Percentiles rank a stretch among this genome's conserved stretches.
Evolutionary conservation across 805 yeast genomes (phyloP).

Genomic region (Lipomyces mesembrius): DNA sequence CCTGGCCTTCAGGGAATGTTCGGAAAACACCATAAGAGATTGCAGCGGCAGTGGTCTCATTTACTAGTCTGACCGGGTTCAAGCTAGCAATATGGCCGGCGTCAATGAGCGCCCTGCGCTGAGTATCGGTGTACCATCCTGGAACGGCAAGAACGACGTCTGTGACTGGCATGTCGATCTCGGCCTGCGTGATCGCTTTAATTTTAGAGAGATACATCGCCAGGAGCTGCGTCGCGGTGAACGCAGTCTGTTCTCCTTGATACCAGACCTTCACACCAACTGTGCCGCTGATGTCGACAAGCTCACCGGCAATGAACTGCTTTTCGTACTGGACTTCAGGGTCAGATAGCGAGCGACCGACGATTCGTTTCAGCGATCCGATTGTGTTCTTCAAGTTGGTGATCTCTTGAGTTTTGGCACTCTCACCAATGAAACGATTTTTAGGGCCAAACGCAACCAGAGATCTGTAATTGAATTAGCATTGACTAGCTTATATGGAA

Average conservation of each 20-base stretch:
- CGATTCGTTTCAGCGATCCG: slow-evolving; percentile 88
- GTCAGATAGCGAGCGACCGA: slow-evolving; percentile 75
- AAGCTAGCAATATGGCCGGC: slow-evolving; percentile 95
- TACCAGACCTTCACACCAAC: slow-evolving; percentile 86
- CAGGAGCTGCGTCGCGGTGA: slow-evolving; percentile 85
- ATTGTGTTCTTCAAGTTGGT: slow-evolving; percentile 96
- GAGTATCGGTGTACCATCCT: slow-evolving; percentile 94
- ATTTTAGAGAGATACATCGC: slow-evolving; percentile 95
- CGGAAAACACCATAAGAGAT: slow-evolving; percentile 99
- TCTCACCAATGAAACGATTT: slow-evolving; percentile 91
- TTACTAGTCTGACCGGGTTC: slow-evolving; percentile 97
- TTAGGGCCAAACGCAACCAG: slow-evolving; percentile 89
- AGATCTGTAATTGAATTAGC: slow-evolving; percentile 43
- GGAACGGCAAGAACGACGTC: slow-evolving; percentile 97
- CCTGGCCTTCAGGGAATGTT: slow-evolving; percentile 88
- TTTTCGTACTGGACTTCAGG: slow-evolving; percentile 78
- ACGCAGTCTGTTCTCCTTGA: slow-evolving; percentile 75
- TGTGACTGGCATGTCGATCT: slow-evolving; percentile 77
- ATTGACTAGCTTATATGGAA: neutral
- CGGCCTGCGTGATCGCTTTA: slow-evolving; percentile 76
- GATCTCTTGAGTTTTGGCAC: slow-evolving; percentile 94
- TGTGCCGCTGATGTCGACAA: slow-evolving; percentile 67
- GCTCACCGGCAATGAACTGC: slow-evolving; percentile 71
- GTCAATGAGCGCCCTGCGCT: slow-evolving; percentile 94
- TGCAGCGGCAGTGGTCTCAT: slow-evolving; percentile 98